Evolutionary conservation across 805 yeast species (phyloP).

Genomic region (Tetrapisispora pingtungensis): DNA sequence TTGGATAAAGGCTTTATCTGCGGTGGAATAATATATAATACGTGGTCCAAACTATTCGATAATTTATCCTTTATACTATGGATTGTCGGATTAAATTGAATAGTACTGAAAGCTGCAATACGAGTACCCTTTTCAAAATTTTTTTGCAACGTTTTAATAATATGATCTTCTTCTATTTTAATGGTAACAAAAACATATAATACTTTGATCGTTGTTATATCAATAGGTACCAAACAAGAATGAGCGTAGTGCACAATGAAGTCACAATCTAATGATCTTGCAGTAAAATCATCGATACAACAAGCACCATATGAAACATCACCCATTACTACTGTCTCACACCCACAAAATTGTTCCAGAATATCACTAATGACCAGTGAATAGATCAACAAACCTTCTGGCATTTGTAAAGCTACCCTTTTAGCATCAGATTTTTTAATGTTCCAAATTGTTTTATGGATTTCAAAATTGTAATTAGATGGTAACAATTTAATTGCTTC

Average conservation of each 20-base stretch:
- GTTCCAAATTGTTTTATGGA: slow-evolving; percentile 94
- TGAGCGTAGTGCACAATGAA: slow-evolving; percentile 95
- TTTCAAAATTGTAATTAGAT: slow-evolving; percentile 87
- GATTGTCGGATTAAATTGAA: slow-evolving; percentile 91
- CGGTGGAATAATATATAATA: slow-evolving; percentile 66
- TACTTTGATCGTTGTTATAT: slow-evolving; percentile 81
- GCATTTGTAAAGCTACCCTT: slow-evolving; percentile 92
- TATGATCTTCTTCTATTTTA: slow-evolving; percentile 72
- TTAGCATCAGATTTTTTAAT: slow-evolving; percentile 63
- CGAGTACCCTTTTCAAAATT: slow-evolving; percentile 58
- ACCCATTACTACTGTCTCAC: slow-evolving; percentile 91
- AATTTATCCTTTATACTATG: slow-evolving; percentile 64
- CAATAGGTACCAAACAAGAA: slow-evolving; percentile 92
- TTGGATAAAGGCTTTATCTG: slow-evolving; percentile 87
- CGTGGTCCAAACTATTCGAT: slow-evolving; percentile 36
- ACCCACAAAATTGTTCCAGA: slow-evolving; percentile 78
- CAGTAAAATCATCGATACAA: slow-evolving; percentile 94
- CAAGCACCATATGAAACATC: slow-evolving; percentile 98
- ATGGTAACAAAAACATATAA: slow-evolving; percentile 94
- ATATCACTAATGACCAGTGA: slow-evolving; percentile 87
- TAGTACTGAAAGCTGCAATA: slow-evolving; percentile 86
- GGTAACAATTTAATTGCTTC: slow-evolving; percentile 77
- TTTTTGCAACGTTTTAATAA: slow-evolving; percentile 61
- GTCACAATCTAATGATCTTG: slow-evolving; percentile 86
- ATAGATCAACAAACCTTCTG: slow-evolving; percentile 87